Base-by-base conservation (phyloP, 805 yeast genomes). In the Starmerella bombicola region DNA sequence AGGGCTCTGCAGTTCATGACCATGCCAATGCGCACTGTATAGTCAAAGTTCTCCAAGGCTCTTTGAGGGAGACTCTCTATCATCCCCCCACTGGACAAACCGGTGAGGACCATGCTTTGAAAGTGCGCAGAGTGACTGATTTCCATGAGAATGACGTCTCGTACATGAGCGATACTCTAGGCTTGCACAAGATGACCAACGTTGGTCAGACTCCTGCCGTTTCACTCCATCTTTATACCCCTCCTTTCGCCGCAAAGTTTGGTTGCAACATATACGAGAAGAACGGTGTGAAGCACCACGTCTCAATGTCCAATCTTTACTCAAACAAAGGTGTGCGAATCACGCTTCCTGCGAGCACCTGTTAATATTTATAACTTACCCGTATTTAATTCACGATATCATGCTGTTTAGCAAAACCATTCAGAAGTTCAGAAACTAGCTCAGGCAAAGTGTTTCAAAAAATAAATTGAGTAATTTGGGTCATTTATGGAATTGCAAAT, bases 11-110 rank as follows among this genome's bases (percentile, higher is more conserved):
- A 37, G 73, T 79, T 45, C 88, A 79, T 56, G 83, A 78, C 57
- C 88, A 79, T 51, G 81, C 84, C 17, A 67, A 71, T 40, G 83
- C 85, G 10, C 84, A 79, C 59, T 79, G 88, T 59, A 68, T 78
- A 45, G 78, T 79, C 75, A 78, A 78, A 57, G 64, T 79, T 33
- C 62, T 79, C 46, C 64, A 69, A 50, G 86, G 86, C 6, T 56
- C 60, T 23, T 63, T 79, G 36, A 60, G 61, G 10, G 88, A 79
- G 58, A 66, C 70, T 7, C 60, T 76, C 17, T 78, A 72, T 51
- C 71, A 68, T 26, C 56, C 65, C 43, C 80, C 80, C 2, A 50
- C 53, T 2, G 63, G 58, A 6, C 21, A 30, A 6, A 10, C 28
- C 9, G n/a, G n/a, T n/a, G 9, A 9, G 13, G 28, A 24, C 28